Conservation (phyloP, 257 asterid genomes). For the Primulina tabacum region DNA sequence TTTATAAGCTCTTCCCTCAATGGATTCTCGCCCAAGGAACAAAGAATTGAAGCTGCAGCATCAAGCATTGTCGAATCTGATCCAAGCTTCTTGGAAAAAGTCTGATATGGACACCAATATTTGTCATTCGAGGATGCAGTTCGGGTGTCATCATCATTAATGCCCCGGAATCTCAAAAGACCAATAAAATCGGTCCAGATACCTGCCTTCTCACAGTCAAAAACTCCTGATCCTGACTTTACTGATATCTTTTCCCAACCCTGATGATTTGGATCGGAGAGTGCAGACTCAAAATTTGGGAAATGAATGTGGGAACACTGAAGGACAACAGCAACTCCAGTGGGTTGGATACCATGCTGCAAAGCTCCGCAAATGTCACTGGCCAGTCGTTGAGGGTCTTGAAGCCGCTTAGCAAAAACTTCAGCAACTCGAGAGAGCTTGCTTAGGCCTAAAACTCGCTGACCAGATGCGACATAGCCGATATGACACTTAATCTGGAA, state of each 20-base stretch:
- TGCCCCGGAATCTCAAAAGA: constrained; percentile 63
- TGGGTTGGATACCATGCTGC: constrained; percentile 69
- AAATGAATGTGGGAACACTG: constrained; percentile 74
- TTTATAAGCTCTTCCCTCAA: constrained; percentile 66
- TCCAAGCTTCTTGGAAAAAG: constrained; percentile 31
- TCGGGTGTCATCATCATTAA: constrained; percentile 22
- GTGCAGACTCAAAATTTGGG: constrained; percentile 48
- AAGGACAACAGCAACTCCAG: constrained; percentile 83
- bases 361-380: constrained; percentile 65
- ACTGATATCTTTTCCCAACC: constrained; percentile 53
- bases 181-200: constrained; percentile 72
- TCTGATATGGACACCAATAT: constrained; percentile 68
- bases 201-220: constrained; percentile 47
- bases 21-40: constrained; percentile 77
- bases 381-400: constrained; percentile 84
- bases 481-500: constrained; percentile 90
- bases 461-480: constrained; percentile 83
- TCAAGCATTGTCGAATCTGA: constrained; percentile 44
- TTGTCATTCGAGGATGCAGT: constrained; percentile 23
- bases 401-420: constrained; percentile 81
- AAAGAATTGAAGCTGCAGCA: constrained; percentile 63
- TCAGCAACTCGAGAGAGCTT: constrained; percentile 92
- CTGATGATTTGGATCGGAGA: constrained; percentile 46
- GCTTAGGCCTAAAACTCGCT: constrained; percentile 83
- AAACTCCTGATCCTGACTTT: constrained; percentile 76